Base-by-base conservation (phyloP, 1,284 basidiomycete species). In the Quambalaria eucalypti region DNA sequence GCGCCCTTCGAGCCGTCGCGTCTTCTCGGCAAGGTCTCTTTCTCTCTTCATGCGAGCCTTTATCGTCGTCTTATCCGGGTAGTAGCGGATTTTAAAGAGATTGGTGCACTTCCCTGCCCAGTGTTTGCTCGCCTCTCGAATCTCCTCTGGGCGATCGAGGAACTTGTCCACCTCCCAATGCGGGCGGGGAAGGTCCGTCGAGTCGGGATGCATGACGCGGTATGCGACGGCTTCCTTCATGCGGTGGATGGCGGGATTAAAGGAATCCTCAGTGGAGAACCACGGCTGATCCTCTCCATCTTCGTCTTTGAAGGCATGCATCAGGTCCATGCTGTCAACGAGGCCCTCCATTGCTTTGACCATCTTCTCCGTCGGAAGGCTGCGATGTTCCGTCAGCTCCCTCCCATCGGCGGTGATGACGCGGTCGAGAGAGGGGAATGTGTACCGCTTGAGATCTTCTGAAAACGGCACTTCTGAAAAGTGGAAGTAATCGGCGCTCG, bases 211-310 rank as follows among this genome's bases (percentile, higher is more conserved):
- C 1, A 82, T 77, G 6, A 87, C 84, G 10, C 84, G 84, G 68
- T 92, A 90, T 74, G 91, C 87, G 62, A 92, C 84, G 2, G 91
- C 91, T 77, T 95, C 89, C 71, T 93, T 93, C 53, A 85, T 82
- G 36, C 90, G 85, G 71, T 97, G 92, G 28, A 95, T 82, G 4
- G 87, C 84, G 0, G 93, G 91, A 66, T 93, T 95, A 76, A 84
- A 93, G 0, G 88, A 88, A 2, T 84, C 78, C 1, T 81, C 78
- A 0, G 86, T 82, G 58, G 86, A 83, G 67, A 87, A 93, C 88
- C 90, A 97, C 2, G 84, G 79, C 12, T 52, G 72, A 3, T 52
- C 80, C 48, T 68, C 86, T 85, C 84, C 87, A 3, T 85, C 80
- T 46, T 87, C 85, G 56, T 85, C 81, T 64, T 84, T 83, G 48